A percentile compares a stretch with the other conserved stretches of the same genome.
phyloP scores from a whole-genome alignment of 2,329 filamentous ascomycete species.

The Fusarium foetens region DNA sequence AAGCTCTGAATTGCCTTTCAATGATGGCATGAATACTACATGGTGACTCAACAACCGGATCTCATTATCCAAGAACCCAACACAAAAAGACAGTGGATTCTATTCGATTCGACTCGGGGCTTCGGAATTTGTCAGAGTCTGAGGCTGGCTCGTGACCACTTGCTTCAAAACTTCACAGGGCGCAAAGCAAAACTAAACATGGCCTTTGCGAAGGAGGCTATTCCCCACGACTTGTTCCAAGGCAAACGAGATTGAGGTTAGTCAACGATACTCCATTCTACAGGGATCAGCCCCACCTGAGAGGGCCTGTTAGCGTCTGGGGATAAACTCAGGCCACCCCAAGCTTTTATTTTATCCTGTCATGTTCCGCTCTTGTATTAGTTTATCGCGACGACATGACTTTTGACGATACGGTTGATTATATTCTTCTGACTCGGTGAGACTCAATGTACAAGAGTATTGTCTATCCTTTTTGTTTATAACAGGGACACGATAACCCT shows the following conservation, averaged over 20 bases:
- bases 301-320: conserved; percentile 14
- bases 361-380: conserved; percentile 14
- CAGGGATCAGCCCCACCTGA: conserved; percentile 8
- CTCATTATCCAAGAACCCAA: conserved; percentile 17
- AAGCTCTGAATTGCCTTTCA: not conserved
- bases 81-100: conserved; percentile 3
- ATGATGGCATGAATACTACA: conserved; percentile 21
- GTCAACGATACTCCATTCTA: conserved; percentile 31
- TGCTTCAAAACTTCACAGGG: conserved; percentile 31
- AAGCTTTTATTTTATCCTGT: conserved; percentile 23
- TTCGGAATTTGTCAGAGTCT: conserved; percentile 6
- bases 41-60: conserved; percentile 1
- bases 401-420: conserved; percentile 2
- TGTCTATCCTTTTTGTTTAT: not conserved
- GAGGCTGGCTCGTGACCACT: conserved; percentile 17
- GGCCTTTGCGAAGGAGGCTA: conserved; percentile 14
- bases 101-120: not conserved
- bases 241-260: conserved; percentile 41
- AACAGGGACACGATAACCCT: not conserved
- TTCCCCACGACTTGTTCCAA: conserved; percentile 36
- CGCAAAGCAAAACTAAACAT: conserved; percentile 25
- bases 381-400: conserved; percentile 19
- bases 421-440: conserved; percentile 6
- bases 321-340: conserved; percentile 37
- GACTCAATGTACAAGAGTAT: not conserved